Conservation (phyloP, 2,329 filamentous ascomycete species). For the Neonectria ditissima region DNA sequence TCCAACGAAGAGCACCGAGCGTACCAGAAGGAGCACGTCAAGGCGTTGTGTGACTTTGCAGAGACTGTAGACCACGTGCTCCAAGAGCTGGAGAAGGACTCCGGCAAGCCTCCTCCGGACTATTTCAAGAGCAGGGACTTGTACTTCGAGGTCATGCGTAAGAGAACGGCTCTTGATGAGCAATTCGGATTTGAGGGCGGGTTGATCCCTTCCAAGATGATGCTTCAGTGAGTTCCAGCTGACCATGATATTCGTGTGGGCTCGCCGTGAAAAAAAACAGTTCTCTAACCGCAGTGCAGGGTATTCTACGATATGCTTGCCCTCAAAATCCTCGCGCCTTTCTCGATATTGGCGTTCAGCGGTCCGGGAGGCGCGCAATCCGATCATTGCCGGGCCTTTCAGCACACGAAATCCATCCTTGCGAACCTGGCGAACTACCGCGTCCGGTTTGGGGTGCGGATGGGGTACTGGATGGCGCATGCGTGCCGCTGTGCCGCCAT, state of each 20-base stretch:
- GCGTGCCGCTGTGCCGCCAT: constrained; percentile 17
- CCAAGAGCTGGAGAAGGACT: background rate
- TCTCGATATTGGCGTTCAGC: constrained; percentile 5
- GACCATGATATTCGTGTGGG: no score
- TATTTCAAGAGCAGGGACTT: constrained; percentile 11
- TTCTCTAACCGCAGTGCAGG: constrained; percentile 7
- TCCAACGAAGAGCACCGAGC: constrained; percentile 1
- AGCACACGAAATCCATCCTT: constrained; percentile 33
- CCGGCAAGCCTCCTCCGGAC: constrained; percentile 10
- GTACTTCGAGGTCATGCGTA: constrained; percentile 7
- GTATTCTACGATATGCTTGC: constrained; percentile 23
- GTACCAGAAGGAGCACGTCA: background rate
- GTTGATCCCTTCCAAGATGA: constrained; percentile 15
- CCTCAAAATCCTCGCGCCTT: constrained; percentile 25
- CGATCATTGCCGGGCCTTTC: no score
- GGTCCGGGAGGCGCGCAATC: no score
- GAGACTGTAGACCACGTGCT: constrained; percentile 16
- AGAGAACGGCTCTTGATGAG: background rate
- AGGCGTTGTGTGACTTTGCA: constrained; percentile 17
- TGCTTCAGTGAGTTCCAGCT: constrained; percentile 20
- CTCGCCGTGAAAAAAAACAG: background rate
- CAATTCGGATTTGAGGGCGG: constrained; percentile 4
- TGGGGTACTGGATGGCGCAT: constrained; percentile 38
- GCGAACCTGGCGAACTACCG: constrained; percentile 41
- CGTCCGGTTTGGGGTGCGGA: constrained; percentile 36